Base-by-base conservation (phyloP, 1,284 basidiomycete species). In the Puccinia novopanici region DNA sequence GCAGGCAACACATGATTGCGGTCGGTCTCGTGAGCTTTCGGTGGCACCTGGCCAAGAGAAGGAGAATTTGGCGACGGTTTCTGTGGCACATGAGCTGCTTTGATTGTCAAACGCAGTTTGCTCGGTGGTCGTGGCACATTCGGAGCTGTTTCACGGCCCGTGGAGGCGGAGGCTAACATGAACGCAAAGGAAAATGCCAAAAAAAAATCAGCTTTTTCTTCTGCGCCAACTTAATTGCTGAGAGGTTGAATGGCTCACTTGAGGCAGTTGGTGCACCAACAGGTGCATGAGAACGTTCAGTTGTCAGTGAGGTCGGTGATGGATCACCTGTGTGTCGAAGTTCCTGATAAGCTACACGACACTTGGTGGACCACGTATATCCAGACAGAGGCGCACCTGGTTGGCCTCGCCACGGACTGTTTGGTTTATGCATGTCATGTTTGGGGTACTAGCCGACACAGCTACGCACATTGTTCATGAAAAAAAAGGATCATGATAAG, bases 31-130 rank as follows among this genome's bases (percentile, higher is more conserved):
- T 57, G 42, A 50, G 37, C 42, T 52, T 71, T 65, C 9, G 68
- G 68, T 54, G 57, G 65, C 10, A 59, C 45, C 73, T 13, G 45
- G 40, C 37, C 42, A 19, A 48, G 40, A 42, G 67, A 24, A 55
- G 77, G 68, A 42, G 42, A 19, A 30, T 70, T 24, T 10, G 70
- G 27, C 9, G 70, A 55, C 13, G 68, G 57, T 42, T 37, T 24
- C 45, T 40, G 68, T 34, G 77, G 30, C 4, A 45, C 22, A 72
- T 19, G 30, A 48, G 68, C 68, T 34, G 77, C 55, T 40, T 79
- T 79, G 34, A 79, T 79, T 30, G 77, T 79, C 30, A 79, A 59
- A 34, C 68, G 67, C 67, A 79, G 59, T 72, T 79, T 79, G 34
- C 68, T 79, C 1, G 55, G 55, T 24, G 52, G 52, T 45, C 71